These are phyloP conservation scores for Ceratobasidium sp. DNA, from an alignment of 1,284 basidiomycete species.

Conservation along the genomic window DNA sequence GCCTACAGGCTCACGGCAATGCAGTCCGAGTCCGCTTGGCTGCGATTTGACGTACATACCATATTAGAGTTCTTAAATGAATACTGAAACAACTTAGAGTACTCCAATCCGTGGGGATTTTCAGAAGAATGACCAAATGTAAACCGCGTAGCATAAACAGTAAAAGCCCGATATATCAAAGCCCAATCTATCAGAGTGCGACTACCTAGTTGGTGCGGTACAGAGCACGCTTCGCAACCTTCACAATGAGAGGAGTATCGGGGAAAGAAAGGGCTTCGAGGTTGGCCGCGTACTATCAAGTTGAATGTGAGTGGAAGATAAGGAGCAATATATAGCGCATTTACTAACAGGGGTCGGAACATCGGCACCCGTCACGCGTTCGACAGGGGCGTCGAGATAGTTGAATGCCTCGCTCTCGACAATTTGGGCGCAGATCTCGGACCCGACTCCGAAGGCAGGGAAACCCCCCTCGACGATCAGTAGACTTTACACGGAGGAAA, in stretches of 20 bases:
- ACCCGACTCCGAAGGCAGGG: constrained; percentile 97
- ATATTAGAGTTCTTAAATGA: constrained; percentile 4
- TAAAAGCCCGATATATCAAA: not conserved
- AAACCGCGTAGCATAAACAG: constrained; percentile 26
- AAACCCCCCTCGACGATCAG: constrained; percentile 98
- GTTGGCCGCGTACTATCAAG: constrained; percentile 80
- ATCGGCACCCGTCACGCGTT: constrained; percentile 96
- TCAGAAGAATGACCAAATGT: constrained; percentile 11
- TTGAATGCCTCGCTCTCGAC: constrained; percentile 96
- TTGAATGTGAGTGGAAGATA: constrained; percentile 29
- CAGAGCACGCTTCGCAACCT: constrained; percentile 90
- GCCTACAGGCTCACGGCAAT: constrained; percentile 92
- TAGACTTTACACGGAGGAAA: constrained; percentile 58
- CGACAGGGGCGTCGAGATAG: constrained; percentile 96
- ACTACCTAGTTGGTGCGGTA: constrained; percentile 77
- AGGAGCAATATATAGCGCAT: constrained; percentile 27
- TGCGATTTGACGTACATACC: constrained; percentile 25
- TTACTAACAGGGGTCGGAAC: constrained; percentile 90
- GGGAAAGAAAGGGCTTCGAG: constrained; percentile 93
- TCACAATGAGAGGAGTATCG: constrained; percentile 83
- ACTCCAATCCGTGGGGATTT: not conserved
- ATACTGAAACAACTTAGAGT: constrained; percentile 29
- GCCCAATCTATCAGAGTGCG: not conserved
- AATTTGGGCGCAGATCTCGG: constrained; percentile 96
- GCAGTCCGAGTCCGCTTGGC: constrained; percentile 75